phyloP scores from a whole-genome alignment of 2,329 filamentous ascomycete species.

The Alternaria atra region DNA sequence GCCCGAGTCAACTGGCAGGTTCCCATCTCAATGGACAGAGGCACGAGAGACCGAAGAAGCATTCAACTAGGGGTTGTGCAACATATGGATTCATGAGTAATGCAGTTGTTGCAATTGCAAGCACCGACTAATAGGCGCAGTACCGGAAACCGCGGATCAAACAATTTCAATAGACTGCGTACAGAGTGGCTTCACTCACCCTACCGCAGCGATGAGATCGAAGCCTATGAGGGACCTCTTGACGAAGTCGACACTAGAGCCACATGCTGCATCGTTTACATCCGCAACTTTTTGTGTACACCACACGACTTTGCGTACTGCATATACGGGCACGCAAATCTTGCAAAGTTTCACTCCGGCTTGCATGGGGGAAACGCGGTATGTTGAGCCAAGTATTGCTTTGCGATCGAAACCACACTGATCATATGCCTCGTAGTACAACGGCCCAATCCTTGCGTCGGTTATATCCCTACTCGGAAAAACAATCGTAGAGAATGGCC shows the following conservation, averaged over 20 bases:
- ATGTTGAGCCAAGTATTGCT: constrained; percentile 4
- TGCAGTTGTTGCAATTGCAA: neutral
- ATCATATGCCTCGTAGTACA: constrained; percentile 16
- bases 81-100: constrained; percentile 20
- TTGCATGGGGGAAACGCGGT: constrained; percentile 18
- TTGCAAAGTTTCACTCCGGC: constrained; percentile 18
- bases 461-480: constrained; percentile 8
- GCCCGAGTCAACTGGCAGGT: neutral
- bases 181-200: constrained; percentile 14
- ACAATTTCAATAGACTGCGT: constrained; percentile 4
- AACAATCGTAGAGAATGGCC: neutral
- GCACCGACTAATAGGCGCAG: constrained; percentile 1
- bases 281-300: constrained; percentile 31
- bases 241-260: constrained; percentile 1
- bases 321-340: constrained; percentile 20
- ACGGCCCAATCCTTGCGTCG: constrained; percentile 26
- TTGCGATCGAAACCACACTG: neutral
- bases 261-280: constrained; percentile 23
- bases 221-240: neutral
- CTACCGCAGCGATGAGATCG: constrained; percentile 10
- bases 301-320: constrained; percentile 28
- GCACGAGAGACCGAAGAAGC: constrained; percentile 17
- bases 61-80: constrained; percentile 7
- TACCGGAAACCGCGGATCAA: neutral
- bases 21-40: neutral